These are phyloP conservation scores for Azolla pinnata DNA, from an alignment of 75 land plant genomes.

Conservation along the genomic window DNA sequence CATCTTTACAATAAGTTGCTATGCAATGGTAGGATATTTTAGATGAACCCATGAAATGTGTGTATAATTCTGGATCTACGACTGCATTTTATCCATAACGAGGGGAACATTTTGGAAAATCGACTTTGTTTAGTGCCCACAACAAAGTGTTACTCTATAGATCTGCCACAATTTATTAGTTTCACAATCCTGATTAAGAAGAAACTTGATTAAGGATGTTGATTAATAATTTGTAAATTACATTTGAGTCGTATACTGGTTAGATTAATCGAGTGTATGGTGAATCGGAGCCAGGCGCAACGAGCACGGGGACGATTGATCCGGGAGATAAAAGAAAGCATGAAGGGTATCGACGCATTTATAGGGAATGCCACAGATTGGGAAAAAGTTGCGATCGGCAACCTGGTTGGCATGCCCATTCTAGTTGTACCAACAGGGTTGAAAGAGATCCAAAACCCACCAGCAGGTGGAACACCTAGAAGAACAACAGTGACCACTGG, in stretches of 20 bases:
- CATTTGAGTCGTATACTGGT: neutral
- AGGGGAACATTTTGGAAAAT: no score
- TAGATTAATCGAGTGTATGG: neutral
- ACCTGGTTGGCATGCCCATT: slow-evolving; percentile 80
- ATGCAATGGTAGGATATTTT: no score
- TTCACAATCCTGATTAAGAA: no score
- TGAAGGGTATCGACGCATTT: slow-evolving; percentile 60
- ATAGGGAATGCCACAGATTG: slow-evolving; percentile 87
- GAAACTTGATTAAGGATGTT: no score
- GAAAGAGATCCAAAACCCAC: slow-evolving; percentile 32
- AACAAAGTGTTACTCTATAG: no score
- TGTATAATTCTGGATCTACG: no score
- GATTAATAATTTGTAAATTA: no score
- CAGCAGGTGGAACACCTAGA: slow-evolving; percentile 27
- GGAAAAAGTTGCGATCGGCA: slow-evolving; percentile 73
- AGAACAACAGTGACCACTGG: slow-evolving; percentile 60
- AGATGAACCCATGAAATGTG: no score
- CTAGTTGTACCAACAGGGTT: slow-evolving; percentile 65
- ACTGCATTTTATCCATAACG: no score
- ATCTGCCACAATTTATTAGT: no score
- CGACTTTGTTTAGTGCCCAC: no score
- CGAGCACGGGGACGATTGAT: slow-evolving; percentile 63
- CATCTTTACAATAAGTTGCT: no score
- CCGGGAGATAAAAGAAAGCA: slow-evolving; percentile 40
- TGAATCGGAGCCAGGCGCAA: slow-evolving; percentile 46